Evolutionary conservation across 2,329 filamentous ascomycete genomes (phyloP).

Genomic region (Tolypocladium sp.): DNA sequence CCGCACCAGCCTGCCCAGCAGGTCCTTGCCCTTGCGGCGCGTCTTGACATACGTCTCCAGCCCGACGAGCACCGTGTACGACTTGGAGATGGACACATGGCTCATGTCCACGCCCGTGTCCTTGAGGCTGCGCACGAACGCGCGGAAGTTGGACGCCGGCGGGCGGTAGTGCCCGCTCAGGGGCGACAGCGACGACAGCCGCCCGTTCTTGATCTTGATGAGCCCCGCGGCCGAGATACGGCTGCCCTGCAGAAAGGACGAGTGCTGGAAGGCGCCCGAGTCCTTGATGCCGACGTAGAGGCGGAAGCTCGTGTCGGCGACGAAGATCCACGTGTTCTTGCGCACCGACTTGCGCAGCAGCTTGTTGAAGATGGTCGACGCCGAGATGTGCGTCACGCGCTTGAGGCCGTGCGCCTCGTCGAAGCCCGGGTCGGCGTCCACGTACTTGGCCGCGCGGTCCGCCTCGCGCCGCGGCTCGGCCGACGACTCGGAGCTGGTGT

Average conservation of each 20-base stretch:
- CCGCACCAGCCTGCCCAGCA: conserved; percentile 39
- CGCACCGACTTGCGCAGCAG: conserved; percentile 69
- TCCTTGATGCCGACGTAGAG: conserved; percentile 88
- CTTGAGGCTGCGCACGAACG: conserved; percentile 66
- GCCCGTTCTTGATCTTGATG: conserved; percentile 76
- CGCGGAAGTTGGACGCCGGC: conserved; percentile 71
- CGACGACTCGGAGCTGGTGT: conserved; percentile 25
- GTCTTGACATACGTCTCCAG: conserved; percentile 71
- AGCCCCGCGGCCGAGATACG: conserved; percentile 76
- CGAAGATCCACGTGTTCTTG: conserved; percentile 92
- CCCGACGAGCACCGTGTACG: conserved; percentile 74
- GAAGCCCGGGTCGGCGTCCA: conserved; percentile 52
- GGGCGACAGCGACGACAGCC: conserved; percentile 63
- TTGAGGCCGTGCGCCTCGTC: conserved; percentile 48
- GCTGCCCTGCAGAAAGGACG: conserved; percentile 75
- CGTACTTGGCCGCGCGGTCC: conserved; percentile 54
- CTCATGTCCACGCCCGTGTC: conserved; percentile 71
- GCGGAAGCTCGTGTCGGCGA: conserved; percentile 74
- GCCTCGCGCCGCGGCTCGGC: conserved; percentile 42
- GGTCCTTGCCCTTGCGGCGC: conserved; percentile 52
- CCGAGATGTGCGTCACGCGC: conserved; percentile 54
- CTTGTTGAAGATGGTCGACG: conserved; percentile 68
- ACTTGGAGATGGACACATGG: conserved; percentile 68
- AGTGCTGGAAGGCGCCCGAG: conserved; percentile 83
- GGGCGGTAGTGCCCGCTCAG: conserved; percentile 77